Evolutionary conservation across 2,329 filamentous ascomycete genomes (phyloP), one percentile per base, ranked within the genome.

Genomic region (Penicillium corylophilum): DNA sequence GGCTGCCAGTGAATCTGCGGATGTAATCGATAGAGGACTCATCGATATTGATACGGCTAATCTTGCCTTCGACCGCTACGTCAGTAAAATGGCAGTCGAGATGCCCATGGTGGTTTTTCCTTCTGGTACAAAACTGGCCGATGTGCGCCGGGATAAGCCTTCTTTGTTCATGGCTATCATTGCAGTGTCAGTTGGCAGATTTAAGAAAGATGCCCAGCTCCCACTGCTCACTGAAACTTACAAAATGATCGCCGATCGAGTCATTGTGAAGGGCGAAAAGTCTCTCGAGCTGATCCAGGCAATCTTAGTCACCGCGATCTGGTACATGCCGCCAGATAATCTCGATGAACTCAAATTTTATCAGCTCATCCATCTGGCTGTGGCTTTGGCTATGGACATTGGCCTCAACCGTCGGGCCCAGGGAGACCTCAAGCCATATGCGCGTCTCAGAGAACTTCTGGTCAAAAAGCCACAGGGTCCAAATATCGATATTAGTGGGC

Each of bases 291-390:
- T 95, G 6, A 83, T 95, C 8, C 91, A 96, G 72, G 83, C 89
- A 1, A 74, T 95, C 36, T 81, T 89, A 51, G 76, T 95, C 3
- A 79, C 84, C 6, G 84, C 86, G n/a, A 81, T 91, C 18, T 95
- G 90, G 89, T 95, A 95, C 69, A 85, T 85, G 68, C 89, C 90
- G 15, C 90, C 90, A 0, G 86, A 93, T 59, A 82, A 88, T 62
- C 89, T 89, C 53, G 89, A 95, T 64, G 88, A 94, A 72, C 83
- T 93, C 64, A 94, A 94, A 67, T 95, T 94, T 69, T 95, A 94
- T 73, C 89, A 93, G 74, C 81, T 94, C 59, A 84, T 90, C 41
- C 89, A 95, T 68, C 84, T 90, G 65, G 87, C 88, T 2, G 86
- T 86, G 43, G 82, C 90, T 61, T 89, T 95, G 85, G 87, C 87